Percentiles rank a stretch among this genome's conserved stretches.
Evolutionary conservation across 768 basidiomycete genomes (phyloP).

Genomic region (Leccinum sublutescens): DNA sequence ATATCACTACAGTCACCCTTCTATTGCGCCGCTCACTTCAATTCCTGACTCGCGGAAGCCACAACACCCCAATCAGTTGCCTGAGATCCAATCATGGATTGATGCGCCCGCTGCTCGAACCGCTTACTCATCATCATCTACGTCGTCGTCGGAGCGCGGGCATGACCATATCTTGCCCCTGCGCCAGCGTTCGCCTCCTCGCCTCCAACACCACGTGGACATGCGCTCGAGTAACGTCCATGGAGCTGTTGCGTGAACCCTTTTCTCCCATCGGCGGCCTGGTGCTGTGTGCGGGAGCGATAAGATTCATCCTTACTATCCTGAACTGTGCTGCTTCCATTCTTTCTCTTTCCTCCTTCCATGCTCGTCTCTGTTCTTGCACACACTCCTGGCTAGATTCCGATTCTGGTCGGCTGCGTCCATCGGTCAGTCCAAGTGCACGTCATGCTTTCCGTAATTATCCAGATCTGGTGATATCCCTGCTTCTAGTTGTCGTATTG

Average conservation of each 20-base stretch:
- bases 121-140: constrained; percentile 28
- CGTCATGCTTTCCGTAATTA: constrained; percentile 18
- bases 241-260: constrained; percentile 30
- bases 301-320: background rate
- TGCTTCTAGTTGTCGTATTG: constrained; percentile 17
- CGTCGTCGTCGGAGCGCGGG: constrained; percentile 30
- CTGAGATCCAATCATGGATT: constrained; percentile 50
- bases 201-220: constrained; percentile 34
- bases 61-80: constrained; percentile 39
- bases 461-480: constrained; percentile 17
- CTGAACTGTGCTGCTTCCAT: constrained; percentile 10
- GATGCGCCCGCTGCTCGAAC: constrained; percentile 32
- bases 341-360: constrained; percentile 6
- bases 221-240: constrained; percentile 31
- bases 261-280: constrained; percentile 10
- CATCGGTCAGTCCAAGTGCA: constrained; percentile 3
- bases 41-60: constrained; percentile 36
- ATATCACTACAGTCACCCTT: constrained; percentile 52
- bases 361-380: constrained; percentile 21
- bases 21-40: constrained; percentile 45
- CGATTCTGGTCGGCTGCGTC: constrained; percentile 14
- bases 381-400: constrained; percentile 20
- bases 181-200: constrained; percentile 34
- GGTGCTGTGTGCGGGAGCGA: constrained; percentile 18
- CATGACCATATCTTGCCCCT: constrained; percentile 31